Evolutionary conservation across 2,329 filamentous ascomycete genomes (phyloP).

Genomic region (Ceratocystis papillata): DNA sequence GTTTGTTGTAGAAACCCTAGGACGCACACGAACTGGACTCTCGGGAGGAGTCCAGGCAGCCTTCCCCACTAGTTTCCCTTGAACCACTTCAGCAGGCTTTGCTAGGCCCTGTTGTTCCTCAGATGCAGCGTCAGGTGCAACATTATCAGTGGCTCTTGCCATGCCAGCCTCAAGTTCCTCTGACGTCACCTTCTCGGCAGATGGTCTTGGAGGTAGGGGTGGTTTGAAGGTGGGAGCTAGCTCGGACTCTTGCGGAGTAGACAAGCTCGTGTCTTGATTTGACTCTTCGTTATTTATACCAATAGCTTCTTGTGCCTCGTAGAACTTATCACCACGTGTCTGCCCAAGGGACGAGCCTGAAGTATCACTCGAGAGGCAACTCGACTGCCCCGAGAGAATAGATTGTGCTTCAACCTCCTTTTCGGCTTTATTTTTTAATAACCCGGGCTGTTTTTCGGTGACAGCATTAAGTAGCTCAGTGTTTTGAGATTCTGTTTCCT

Average conservation of each 20-base stretch:
- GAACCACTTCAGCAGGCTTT: not conserved
- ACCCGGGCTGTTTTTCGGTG: constrained; percentile 4
- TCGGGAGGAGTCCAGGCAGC: not conserved
- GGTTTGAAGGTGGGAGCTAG: not conserved
- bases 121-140: not conserved
- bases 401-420: constrained; percentile 10
- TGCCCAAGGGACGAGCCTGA: constrained; percentile 10
- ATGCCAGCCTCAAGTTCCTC: not conserved
- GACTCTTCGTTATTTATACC: constrained; percentile 3
- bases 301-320: constrained; percentile 18
- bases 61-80: not conserved
- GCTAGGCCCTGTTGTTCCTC: not conserved
- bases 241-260: not conserved
- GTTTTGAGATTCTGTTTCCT: not conserved
- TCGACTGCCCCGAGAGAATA: constrained; percentile 19
- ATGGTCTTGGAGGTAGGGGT: not conserved
- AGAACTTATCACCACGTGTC: constrained; percentile 9
- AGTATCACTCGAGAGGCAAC: constrained; percentile 20
- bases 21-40: not conserved
- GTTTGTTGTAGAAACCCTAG: not conserved
- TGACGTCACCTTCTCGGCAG: not conserved
- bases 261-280: not conserved
- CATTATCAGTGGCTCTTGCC: not conserved
- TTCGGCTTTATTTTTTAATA: constrained; percentile 4
- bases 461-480: not conserved